Base-by-base conservation (phyloP, 1,284 basidiomycete genomes). In the Fomes fomentarius region DNA sequence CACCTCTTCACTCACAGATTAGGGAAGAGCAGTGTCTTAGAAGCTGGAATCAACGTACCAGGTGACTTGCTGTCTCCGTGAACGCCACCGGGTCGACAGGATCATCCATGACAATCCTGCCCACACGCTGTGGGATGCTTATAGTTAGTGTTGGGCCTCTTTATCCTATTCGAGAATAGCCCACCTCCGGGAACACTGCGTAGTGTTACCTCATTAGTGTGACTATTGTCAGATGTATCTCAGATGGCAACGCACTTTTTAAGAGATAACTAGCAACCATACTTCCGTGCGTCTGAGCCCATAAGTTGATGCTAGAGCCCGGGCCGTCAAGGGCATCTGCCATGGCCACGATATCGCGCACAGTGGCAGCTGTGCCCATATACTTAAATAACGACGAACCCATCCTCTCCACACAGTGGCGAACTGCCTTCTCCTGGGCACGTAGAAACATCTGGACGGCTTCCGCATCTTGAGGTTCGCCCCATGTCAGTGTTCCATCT, bases 191-290 rank as follows among this genome's bases (percentile, higher is more conserved):
- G 21, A 46, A 46, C 30, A 46, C 44, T 46, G 28, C 28, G 19
- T 6, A 6, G 6, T n/a, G 1, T 19, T 3, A 26, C 2, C 4
- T 2, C 21, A 8, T 41, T 10, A 50, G 47, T 24, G 4, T 5
- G 24, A 6, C 28, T 12, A 30, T 7, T 7, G 28, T 12, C 6
- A 6, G 28, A 30, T 30, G 28, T 6, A 30, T n/a, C n/a, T n/a
- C n/a, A n/a, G n/a, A n/a, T n/a, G 15, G 10, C 3, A 11, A 46
- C 53, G 17, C 17, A 55, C 53, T 45, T n/a, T 51, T 50, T 19
- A 55, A 37, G n/a, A 55, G 33, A 26, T 51, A 47, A 34, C 38
- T 47, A 11, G 42, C 54, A n/a, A 56, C 25, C 10, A 52, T 24
- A 21, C 50, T 34, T 7, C 54, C 50, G 22, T 56, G 30, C 8